Percentiles rank a stretch among this genome's conserved stretches.
phyloP scores from a whole-genome alignment of 2,329 filamentous ascomycete species.

The Huntiella abstrusa region DNA sequence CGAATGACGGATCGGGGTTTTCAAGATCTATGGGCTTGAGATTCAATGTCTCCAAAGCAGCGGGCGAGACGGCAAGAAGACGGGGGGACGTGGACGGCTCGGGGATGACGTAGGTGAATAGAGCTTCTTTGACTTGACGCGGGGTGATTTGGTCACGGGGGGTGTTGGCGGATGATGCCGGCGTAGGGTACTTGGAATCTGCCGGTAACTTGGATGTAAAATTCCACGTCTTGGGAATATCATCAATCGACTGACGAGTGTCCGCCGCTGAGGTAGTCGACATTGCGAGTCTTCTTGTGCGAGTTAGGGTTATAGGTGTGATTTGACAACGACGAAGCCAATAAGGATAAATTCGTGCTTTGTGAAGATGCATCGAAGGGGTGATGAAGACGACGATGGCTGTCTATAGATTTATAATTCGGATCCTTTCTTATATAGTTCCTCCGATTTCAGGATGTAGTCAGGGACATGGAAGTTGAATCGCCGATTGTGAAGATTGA shows the following conservation, averaged over 20 bases:
- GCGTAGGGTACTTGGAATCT: slow-evolving; percentile 63
- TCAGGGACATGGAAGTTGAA: no score
- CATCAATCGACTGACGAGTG: slow-evolving; percentile 23
- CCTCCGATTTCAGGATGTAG: no score
- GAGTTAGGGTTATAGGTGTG: slow-evolving; percentile 1
- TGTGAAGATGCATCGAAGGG: no score
- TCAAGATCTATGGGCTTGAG: slow-evolving; percentile 48
- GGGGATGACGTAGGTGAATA: slow-evolving; percentile 83
- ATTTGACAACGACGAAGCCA: not conserved
- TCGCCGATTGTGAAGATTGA: no score
- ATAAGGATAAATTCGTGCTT: no score
- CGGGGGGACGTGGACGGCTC: slow-evolving; percentile 54
- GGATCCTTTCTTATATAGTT: no score
- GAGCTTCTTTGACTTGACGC: slow-evolving; percentile 63
- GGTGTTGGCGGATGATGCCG: slow-evolving; percentile 61
- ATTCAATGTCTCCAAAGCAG: slow-evolving; percentile 65
- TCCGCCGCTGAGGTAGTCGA: not conserved
- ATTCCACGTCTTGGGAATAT: slow-evolving; percentile 45
- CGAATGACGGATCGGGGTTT: slow-evolving; percentile 47
- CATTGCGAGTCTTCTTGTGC: not conserved
- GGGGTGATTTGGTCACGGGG: slow-evolving; percentile 60
- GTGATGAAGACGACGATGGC: no score
- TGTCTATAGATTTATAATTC: no score
- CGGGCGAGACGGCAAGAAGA: slow-evolving; percentile 60
- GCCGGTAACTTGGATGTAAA: slow-evolving; percentile 52